Evolutionary conservation across 2,329 filamentous ascomycete genomes (phyloP).

Genomic region (Madurella fahalii): DNA sequence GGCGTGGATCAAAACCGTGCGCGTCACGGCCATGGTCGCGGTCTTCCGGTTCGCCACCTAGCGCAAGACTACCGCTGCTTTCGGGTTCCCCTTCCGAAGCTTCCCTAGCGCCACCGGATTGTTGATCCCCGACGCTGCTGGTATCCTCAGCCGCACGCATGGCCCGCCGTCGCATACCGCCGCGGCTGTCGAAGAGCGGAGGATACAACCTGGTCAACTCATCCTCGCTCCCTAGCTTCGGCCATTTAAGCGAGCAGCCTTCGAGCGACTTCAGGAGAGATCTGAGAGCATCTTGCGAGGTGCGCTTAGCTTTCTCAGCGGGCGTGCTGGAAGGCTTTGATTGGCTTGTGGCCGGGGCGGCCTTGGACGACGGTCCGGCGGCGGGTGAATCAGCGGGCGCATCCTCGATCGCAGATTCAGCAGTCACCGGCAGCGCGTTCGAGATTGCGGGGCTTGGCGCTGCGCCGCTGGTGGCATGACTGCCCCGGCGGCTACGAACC

Average conservation of each 20-base stretch:
- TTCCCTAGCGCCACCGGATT: slow-evolving; percentile 42
- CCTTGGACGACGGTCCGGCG: slow-evolving; percentile 1
- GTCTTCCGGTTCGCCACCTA: slow-evolving; percentile 91
- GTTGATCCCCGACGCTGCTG: slow-evolving; percentile 44
- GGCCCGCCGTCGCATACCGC: slow-evolving; percentile 74
- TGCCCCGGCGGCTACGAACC: slow-evolving; percentile 65
- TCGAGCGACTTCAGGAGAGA: slow-evolving; percentile 37
- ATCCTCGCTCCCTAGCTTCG: slow-evolving; percentile 21
- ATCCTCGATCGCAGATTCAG: slow-evolving; percentile 43
- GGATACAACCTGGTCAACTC: slow-evolving; percentile 42
- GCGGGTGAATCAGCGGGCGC: slow-evolving; percentile 22
- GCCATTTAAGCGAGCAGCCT: slow-evolving; percentile 34
- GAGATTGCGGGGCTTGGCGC: slow-evolving; percentile 79
- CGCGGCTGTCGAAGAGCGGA: slow-evolving; percentile 76
- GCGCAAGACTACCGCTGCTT: slow-evolving; percentile 76
- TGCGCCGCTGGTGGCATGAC: slow-evolving; percentile 75
- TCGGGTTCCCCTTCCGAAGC: slow-evolving; percentile 70
- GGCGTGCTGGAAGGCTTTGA: background rate
- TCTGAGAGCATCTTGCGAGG: slow-evolving; percentile 27
- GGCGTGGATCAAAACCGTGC: slow-evolving; percentile 53
- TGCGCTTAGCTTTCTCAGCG: slow-evolving; percentile 8
- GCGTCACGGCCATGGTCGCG: slow-evolving; percentile 53
- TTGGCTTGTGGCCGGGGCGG: slow-evolving; percentile 2
- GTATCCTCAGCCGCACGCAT: slow-evolving; percentile 69
- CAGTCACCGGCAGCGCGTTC: slow-evolving; percentile 50